Percentiles rank a stretch among this genome's conserved stretches.
Conservation (phyloP, 2,329 filamentous ascomycete genomes). For the Aspergillus quadrilineatus region DNA sequence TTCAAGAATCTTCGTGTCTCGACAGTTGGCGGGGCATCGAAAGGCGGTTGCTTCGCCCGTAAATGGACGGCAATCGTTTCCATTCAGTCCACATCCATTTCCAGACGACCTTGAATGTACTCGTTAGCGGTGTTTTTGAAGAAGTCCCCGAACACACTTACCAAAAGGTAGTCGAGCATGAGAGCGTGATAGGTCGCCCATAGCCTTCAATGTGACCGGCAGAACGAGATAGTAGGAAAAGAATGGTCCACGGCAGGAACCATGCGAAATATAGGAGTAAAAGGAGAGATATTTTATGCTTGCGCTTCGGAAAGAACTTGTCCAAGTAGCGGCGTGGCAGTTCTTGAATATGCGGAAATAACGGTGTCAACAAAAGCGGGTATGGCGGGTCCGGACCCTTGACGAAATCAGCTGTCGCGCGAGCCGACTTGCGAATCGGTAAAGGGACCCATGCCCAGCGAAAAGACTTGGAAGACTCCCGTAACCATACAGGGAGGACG, state of each 20-base stretch:
- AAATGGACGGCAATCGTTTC: constrained; percentile 57
- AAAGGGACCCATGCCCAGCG: constrained; percentile 51
- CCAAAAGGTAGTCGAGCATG: constrained; percentile 50
- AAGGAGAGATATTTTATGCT: constrained; percentile 46
- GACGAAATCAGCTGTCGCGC: constrained; percentile 46
- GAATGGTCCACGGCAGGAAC: constrained; percentile 49
- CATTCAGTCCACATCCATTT: constrained; percentile 55
- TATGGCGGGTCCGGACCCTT: constrained; percentile 50
- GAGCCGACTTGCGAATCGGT: constrained; percentile 44
- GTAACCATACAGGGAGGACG: constrained; percentile 48
- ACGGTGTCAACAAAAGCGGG: constrained; percentile 46
- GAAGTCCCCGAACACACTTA: constrained; percentile 19
- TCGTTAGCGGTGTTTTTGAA: not conserved
- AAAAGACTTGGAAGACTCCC: constrained; percentile 48
- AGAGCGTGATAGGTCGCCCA: constrained; percentile 46
- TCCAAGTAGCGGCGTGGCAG: constrained; percentile 46
- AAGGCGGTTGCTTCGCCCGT: constrained; percentile 53
- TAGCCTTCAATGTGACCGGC: constrained; percentile 51
- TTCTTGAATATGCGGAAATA: constrained; percentile 49
- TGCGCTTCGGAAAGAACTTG: constrained; percentile 46
- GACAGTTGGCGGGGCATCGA: constrained; percentile 57
- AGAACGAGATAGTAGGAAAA: constrained; percentile 47
- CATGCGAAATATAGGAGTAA: constrained; percentile 46
- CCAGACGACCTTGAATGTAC: constrained; percentile 35
- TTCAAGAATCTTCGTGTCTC: constrained; percentile 47